Conservation (phyloP, 345 rosid genomes). For the Murraya koenigii region DNA sequence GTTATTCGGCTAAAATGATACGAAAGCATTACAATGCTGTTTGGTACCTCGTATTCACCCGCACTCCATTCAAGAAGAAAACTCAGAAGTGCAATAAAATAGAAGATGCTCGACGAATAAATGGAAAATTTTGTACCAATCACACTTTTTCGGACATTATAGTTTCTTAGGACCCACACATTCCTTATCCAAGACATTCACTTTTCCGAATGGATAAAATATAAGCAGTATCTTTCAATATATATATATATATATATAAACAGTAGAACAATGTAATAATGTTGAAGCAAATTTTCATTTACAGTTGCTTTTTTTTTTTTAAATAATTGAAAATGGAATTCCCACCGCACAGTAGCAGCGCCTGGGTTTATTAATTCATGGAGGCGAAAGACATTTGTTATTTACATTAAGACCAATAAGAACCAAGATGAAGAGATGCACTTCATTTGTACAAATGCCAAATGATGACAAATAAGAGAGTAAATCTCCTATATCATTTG, state of each 20-base stretch:
- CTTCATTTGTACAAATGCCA: conserved; percentile 32
- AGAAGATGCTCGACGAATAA: too few relatives aligned
- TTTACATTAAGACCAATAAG: conserved; percentile 24
- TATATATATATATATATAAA: too few relatives aligned
- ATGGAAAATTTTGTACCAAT: too few relatives aligned
- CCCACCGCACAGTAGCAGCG: conserved; percentile 10
- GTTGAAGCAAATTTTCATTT: background rate
- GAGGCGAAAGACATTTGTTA: conserved; percentile 23
- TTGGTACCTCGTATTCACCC: too few relatives aligned
- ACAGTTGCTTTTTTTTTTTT: background rate
- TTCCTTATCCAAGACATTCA: background rate
- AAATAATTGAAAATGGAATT: background rate
- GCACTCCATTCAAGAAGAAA: too few relatives aligned
- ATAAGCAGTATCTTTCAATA: too few relatives aligned
- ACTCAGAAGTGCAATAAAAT: too few relatives aligned
- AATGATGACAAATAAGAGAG: background rate
- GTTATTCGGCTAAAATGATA: too few relatives aligned
- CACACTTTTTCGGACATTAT: too few relatives aligned
- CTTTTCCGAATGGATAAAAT: background rate
- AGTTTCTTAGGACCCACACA: too few relatives aligned
- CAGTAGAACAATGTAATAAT: background rate
- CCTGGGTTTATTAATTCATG: conserved; percentile 32
- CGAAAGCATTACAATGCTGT: too few relatives aligned
- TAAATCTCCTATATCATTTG: conserved; percentile 17
- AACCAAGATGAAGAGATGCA: conserved; percentile 4